Conservation (phyloP, 2,329 filamentous ascomycete genomes). For the Aspergillus puulaauensis region DNA sequence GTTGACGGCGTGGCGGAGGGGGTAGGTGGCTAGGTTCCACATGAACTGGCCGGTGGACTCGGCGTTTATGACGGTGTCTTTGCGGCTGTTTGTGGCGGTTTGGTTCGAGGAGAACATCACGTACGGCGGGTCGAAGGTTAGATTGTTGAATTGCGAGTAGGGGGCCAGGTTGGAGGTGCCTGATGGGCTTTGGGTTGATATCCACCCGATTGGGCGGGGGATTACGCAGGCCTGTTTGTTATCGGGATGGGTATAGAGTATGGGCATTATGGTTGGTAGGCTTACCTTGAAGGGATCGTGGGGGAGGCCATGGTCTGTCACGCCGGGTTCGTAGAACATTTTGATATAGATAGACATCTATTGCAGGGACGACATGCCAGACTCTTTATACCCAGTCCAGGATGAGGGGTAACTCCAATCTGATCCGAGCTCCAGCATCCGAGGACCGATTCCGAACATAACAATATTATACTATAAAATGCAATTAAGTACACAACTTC, state of each 20-base stretch:
- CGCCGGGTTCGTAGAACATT: conserved; percentile 57
- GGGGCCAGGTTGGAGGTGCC: conserved; percentile 58
- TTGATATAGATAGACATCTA: no score
- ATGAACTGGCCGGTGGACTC: conserved; percentile 57
- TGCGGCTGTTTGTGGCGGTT: conserved; percentile 46
- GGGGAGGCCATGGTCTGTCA: conserved; percentile 52
- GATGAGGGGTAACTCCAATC: not conserved
- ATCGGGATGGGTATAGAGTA: not conserved
- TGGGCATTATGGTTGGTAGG: not conserved
- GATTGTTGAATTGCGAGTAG: conserved; percentile 63
- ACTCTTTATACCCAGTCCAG: no score
- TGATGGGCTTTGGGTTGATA: conserved; percentile 53
- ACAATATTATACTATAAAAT: no score
- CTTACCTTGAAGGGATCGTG: conserved; percentile 57
- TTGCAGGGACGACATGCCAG: no score
- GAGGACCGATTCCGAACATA: not conserved
- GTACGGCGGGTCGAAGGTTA: conserved; percentile 63
- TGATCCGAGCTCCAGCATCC: not conserved
- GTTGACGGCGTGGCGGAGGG: conserved; percentile 57
- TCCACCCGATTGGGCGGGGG: conserved; percentile 64
- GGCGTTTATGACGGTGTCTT: conserved; percentile 59
- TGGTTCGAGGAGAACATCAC: conserved; percentile 64
- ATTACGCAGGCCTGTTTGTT: conserved; percentile 49
- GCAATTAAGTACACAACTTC: not conserved
- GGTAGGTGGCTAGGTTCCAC: conserved; percentile 61